These are phyloP conservation scores for Nicotiana undulata DNA, from an alignment of 257 asterid genomes.

Conservation along the genomic window DNA sequence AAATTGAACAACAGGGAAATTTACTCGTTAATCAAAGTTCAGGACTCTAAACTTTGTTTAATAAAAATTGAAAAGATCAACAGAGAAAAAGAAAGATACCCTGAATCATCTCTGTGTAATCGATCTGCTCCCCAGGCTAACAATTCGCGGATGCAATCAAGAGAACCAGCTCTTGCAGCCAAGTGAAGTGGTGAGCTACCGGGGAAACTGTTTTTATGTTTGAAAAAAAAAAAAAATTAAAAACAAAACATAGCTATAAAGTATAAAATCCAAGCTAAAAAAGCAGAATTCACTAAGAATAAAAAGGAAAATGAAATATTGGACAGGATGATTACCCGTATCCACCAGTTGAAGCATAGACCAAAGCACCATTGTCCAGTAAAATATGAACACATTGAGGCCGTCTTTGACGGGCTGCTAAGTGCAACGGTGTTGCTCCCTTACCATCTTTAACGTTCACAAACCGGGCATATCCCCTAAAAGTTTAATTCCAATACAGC, in stretches of 20 bases:
- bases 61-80: not conserved
- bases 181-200: conserved; percentile 97
- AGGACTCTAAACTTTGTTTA: not conserved
- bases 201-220: conserved; percentile 39
- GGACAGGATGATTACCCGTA: conserved; percentile 41
- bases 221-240: not conserved
- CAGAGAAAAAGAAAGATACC: conserved; percentile 34
- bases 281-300: not conserved
- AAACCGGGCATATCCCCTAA: conserved; percentile 83
- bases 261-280: not conserved
- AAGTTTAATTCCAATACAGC: not conserved
- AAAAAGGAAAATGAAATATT: not conserved
- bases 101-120: conserved; percentile 69
- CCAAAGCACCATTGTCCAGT: conserved; percentile 79
- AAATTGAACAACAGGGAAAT: not conserved
- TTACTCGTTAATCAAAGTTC: not conserved
- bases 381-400: conserved; percentile 65
- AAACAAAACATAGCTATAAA: not conserved
- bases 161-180: conserved; percentile 97
- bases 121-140: conserved; percentile 97
- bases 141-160: conserved; percentile 84
- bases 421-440: conserved; percentile 95
- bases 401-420: conserved; percentile 80
- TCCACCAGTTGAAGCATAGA: conserved; percentile 75
- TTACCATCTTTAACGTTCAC: conserved; percentile 90